phyloP scores from a whole-genome alignment of 2,329 filamentous ascomycete genomes.

The Ophiobolus disseminans region DNA sequence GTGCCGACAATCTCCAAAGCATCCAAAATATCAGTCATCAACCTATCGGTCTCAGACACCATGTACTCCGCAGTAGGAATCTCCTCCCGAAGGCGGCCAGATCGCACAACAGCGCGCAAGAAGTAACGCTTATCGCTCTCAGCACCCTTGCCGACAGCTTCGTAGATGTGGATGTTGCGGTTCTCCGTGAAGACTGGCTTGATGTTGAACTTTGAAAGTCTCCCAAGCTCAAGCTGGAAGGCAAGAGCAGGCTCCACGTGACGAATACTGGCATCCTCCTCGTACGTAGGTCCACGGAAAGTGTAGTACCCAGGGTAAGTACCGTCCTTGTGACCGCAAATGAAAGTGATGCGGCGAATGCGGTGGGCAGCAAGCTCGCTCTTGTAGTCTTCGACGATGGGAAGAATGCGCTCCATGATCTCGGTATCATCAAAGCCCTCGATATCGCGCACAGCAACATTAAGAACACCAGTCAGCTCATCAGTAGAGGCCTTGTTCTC shows the following conservation, averaged over 20 bases:
- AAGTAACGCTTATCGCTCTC: conserved; percentile 99
- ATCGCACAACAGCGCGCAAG: conserved; percentile 91
- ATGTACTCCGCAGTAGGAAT: conserved; percentile 99
- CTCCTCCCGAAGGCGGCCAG: conserved; percentile 92
- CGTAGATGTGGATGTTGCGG: conserved; percentile 98
- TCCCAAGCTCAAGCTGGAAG: conserved; percentile 96
- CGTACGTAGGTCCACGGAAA: conserved; percentile 89
- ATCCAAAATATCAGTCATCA: conserved; percentile 98
- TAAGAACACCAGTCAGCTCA: conserved; percentile 89
- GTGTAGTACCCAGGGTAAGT: conserved; percentile 98
- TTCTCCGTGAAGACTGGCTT: conserved; percentile 99
- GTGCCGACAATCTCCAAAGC: conserved; percentile 98
- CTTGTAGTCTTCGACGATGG: conserved; percentile 80
- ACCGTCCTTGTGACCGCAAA: conserved; percentile 92
- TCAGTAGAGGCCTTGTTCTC: conserved; percentile 65
- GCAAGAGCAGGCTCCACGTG: conserved; percentile 95
- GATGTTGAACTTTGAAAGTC: conserved; percentile 96
- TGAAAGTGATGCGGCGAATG: conserved; percentile 91
- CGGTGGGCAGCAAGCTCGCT: conserved; percentile 81
- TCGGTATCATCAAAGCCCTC: conserved; percentile 85
- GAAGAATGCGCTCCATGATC: conserved; percentile 75
- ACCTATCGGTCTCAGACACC: conserved; percentile 92
- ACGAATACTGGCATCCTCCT: conserved; percentile 93
- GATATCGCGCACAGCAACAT: conserved; percentile 87
- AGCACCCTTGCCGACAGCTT: conserved; percentile 91